A percentile compares a stretch with the other conserved stretches of the same genome.
phyloP scores from a whole-genome alignment of 192 early-diverging fungal species.

The Irineochytrium annulatum region DNA sequence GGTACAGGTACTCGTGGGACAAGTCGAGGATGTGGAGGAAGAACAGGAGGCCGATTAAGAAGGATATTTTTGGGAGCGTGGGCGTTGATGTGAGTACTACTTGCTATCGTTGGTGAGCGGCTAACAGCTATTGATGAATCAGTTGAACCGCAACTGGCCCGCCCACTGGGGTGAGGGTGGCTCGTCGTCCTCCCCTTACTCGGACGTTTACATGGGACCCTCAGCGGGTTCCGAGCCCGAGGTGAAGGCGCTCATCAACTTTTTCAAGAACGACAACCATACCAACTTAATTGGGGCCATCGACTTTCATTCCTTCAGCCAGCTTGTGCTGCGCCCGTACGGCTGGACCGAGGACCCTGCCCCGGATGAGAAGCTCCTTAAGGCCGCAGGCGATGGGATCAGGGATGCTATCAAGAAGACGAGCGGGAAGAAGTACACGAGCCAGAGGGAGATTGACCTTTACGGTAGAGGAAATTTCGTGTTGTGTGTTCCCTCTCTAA shows the following conservation, averaged over 20 bases:
- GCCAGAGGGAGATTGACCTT: slow-evolving; percentile 44
- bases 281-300: slow-evolving; percentile 53
- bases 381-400: slow-evolving; percentile 40
- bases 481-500: too few relatives aligned
- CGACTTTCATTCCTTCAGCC: slow-evolving; percentile 57
- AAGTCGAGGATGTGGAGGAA: slow-evolving; percentile 55
- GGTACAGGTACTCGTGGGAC: slow-evolving; percentile 51
- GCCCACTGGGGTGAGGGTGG: slow-evolving; percentile 57
- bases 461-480: too few relatives aligned
- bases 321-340: slow-evolving; percentile 54
- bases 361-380: slow-evolving; percentile 35
- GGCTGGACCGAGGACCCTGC: slow-evolving; percentile 44
- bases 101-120: not conserved
- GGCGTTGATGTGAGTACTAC: slow-evolving; percentile 15
- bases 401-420: slow-evolving; percentile 27
- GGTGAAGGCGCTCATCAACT: slow-evolving; percentile 44
- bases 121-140: slow-evolving; percentile 2
- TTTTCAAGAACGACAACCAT: slow-evolving; percentile 37
- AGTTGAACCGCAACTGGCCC: slow-evolving; percentile 53
- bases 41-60: slow-evolving; percentile 39
- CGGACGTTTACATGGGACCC: slow-evolving; percentile 49
- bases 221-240: slow-evolving; percentile 47
- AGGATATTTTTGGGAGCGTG: slow-evolving; percentile 18
- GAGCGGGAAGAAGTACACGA: slow-evolving; percentile 46
- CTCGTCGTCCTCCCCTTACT: slow-evolving; percentile 41